These are phyloP conservation scores for Tardiomyces depauwii DNA, from an alignment of 1,139 yeast species.

Conservation along the genomic window DNA sequence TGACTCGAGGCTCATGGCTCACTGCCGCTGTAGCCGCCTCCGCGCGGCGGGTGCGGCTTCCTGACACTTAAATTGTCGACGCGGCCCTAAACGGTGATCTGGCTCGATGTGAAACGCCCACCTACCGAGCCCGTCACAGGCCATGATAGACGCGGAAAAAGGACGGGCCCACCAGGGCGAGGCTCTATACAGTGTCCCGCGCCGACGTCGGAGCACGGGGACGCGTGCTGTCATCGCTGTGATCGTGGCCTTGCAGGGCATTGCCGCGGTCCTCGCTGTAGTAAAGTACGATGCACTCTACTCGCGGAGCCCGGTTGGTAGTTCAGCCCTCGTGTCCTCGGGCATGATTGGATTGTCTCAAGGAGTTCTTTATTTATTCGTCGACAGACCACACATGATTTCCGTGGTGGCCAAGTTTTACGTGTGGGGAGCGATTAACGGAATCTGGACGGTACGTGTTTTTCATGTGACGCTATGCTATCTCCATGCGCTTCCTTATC, in stretches of 20 bases:
- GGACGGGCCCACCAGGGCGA: background rate
- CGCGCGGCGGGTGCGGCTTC: too few species aligned
- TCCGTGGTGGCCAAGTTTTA: constrained; percentile 23
- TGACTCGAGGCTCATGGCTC: too few species aligned
- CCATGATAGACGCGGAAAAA: background rate
- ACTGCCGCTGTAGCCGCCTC: too few species aligned
- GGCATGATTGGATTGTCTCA: constrained; percentile 25
- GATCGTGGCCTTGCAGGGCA: background rate
- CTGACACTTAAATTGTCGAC: too few species aligned
- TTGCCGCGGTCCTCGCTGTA: constrained; percentile 1
- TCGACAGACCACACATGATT: constrained; percentile 5
- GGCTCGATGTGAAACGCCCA: too few species aligned
- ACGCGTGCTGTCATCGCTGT: background rate
- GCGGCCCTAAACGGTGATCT: too few species aligned
- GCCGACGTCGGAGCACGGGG: background rate
- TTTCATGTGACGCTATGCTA: too few species aligned
- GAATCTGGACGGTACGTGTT: constrained; percentile 20
- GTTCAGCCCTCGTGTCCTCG: constrained; percentile 24
- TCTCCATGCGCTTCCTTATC: too few species aligned
- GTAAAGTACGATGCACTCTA: constrained; percentile 16
- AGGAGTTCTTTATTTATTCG: constrained; percentile 21
- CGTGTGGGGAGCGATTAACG: constrained; percentile 28
- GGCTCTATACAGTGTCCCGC: background rate
- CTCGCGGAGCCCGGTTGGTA: constrained; percentile 18
- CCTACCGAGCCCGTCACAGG: background rate